These are phyloP conservation scores for Boletus smithii DNA, from an alignment of 1,284 basidiomycete species.

Conservation along the genomic window DNA sequence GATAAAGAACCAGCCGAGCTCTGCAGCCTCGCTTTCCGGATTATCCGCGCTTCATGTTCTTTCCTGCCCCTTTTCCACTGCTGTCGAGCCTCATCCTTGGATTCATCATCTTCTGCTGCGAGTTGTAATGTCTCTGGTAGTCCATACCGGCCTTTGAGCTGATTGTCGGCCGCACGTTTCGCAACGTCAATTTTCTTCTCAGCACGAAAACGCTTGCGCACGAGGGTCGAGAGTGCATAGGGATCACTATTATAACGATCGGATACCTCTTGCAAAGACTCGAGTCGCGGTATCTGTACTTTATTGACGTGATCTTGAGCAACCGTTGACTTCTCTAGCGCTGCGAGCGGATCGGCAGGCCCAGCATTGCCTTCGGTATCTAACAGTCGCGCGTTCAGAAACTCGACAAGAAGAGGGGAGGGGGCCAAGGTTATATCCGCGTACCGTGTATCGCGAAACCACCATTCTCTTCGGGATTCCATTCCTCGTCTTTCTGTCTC, in stretches of 20 bases:
- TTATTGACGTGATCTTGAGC: constrained; percentile 71
- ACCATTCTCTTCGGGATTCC: constrained; percentile 95
- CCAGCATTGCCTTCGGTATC: constrained; percentile 70
- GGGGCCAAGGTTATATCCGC: constrained; percentile 13
- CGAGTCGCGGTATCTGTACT: constrained; percentile 73
- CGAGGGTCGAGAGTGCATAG: constrained; percentile 69
- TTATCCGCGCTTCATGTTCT: constrained; percentile 41
- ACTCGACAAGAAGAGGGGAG: neutral
- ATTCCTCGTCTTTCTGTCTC: constrained; percentile 87
- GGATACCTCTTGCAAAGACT: constrained; percentile 71
- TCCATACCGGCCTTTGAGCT: constrained; percentile 69
- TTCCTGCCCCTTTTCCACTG: constrained; percentile 55
- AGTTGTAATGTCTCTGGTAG: constrained; percentile 63
- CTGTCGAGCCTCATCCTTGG: constrained; percentile 54
- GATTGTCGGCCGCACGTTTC: constrained; percentile 64
- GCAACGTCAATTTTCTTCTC: constrained; percentile 78
- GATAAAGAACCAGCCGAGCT: constrained; percentile 35
- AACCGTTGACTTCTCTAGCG: constrained; percentile 82
- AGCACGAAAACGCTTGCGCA: constrained; percentile 78
- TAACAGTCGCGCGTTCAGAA: constrained; percentile 26
- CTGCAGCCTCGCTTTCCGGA: constrained; percentile 49
- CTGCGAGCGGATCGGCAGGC: constrained; percentile 77
- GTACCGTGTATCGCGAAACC: constrained; percentile 85
- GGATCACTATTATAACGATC: constrained; percentile 81
- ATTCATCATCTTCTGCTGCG: constrained; percentile 55